Evolutionary conservation across 1,139 yeast genomes (phyloP).

Genomic region (Pichia sp.): DNA sequence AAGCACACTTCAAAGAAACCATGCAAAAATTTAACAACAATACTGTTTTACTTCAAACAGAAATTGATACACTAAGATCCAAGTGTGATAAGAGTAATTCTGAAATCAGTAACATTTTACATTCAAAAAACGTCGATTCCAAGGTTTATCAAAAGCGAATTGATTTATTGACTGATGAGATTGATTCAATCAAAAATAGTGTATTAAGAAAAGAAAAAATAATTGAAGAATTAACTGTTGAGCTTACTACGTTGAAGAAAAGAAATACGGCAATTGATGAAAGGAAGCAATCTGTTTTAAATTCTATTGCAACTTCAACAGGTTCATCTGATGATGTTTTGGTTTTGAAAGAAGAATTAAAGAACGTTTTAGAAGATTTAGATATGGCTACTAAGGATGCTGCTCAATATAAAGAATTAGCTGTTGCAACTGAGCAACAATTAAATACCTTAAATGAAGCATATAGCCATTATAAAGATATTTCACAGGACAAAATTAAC

Average conservation of each 20-base stretch:
- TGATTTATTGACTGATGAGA: slow-evolving; percentile 49
- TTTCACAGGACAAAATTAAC: slow-evolving; percentile 19
- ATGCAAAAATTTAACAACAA: slow-evolving; percentile 46
- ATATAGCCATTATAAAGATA: slow-evolving; percentile 36
- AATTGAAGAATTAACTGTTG: slow-evolving; percentile 29
- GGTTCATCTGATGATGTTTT: slow-evolving; percentile 33
- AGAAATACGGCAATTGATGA: slow-evolving; percentile 29
- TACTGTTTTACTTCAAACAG: slow-evolving; percentile 46
- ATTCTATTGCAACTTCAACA: slow-evolving; percentile 30
- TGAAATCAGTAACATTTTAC: slow-evolving; percentile 40
- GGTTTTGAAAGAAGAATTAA: slow-evolving; percentile 35
- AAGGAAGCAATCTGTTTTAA: slow-evolving; percentile 33
- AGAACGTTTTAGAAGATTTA: slow-evolving; percentile 39
- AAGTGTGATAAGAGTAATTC: slow-evolving; percentile 48
- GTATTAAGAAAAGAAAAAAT: slow-evolving; percentile 38
- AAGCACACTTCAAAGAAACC: slow-evolving; percentile 44
- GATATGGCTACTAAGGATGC: slow-evolving; percentile 43
- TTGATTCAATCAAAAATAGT: slow-evolving; percentile 37
- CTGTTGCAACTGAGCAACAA: slow-evolving; percentile 45
- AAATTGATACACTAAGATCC: slow-evolving; percentile 36
- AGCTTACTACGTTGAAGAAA: slow-evolving; percentile 22
- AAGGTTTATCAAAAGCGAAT: slow-evolving; percentile 63
- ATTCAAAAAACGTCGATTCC: slow-evolving; percentile 50
- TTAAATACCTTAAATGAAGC: slow-evolving; percentile 36
- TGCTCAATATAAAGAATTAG: slow-evolving; percentile 44